Evolutionary conservation across 2,329 filamentous ascomycete species (phyloP).

Genomic region (Nemania sp.): DNA sequence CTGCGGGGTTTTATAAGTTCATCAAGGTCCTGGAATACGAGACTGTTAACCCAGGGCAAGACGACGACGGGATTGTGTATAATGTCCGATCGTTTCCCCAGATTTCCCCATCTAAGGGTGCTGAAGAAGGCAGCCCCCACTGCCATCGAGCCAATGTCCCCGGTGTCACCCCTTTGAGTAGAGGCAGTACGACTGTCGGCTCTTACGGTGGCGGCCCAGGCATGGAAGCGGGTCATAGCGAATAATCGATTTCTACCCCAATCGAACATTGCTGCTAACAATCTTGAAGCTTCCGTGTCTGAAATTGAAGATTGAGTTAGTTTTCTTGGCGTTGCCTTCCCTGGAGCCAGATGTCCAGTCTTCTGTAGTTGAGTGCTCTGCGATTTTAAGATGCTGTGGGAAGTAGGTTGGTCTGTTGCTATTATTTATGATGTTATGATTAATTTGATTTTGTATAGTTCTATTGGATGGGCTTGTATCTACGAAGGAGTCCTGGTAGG

Average conservation of each 20-base stretch:
- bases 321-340: no score
- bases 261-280: no score
- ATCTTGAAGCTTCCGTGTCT: no score
- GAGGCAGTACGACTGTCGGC: conserved; percentile 21
- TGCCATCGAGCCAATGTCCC: not conserved
- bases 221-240: conserved; percentile 34
- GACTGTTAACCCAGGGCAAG: conserved; percentile 43
- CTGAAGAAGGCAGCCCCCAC: not conserved
- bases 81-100: not conserved
- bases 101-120: not conserved
- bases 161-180: conserved; percentile 1
- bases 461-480: no score
- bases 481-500: no score
- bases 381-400: no score
- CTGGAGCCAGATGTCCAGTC: no score
- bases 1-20: conserved; percentile 48
- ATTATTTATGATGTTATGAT: no score
- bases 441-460: no score
- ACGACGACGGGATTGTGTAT: conserved; percentile 8
- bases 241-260: conserved; percentile 5
- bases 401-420: no score
- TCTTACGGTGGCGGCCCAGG: conserved; percentile 35
- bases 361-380: no score
- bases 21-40: conserved; percentile 46
- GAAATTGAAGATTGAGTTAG: no score